Conservation (phyloP, 2,329 filamentous ascomycete genomes). For the Aspergillus aculeatus region DNA sequence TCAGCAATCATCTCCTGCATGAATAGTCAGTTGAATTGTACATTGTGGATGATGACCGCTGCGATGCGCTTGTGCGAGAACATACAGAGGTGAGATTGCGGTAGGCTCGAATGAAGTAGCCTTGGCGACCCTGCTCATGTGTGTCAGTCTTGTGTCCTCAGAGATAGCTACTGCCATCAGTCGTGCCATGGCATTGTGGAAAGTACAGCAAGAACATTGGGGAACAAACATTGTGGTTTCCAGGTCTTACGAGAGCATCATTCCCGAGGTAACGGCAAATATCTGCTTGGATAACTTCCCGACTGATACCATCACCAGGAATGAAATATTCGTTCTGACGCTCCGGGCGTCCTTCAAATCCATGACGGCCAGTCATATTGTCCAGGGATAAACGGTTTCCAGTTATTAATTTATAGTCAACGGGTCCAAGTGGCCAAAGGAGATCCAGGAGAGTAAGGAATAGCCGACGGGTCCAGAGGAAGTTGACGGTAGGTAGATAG, state of each 20-base stretch:
- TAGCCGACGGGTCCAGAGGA: conserved; percentile 20
- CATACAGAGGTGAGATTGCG: conserved; percentile 74
- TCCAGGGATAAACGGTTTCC: conserved; percentile 25
- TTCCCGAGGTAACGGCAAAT: conserved; percentile 82
- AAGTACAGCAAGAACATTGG: conserved; percentile 19
- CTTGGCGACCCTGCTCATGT: conserved; percentile 59
- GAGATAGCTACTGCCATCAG: neutral
- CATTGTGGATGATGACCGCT: neutral
- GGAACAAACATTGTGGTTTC: conserved; percentile 66
- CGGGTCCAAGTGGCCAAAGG: conserved; percentile 30
- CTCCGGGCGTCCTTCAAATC: conserved; percentile 34
- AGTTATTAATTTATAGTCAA: conserved; percentile 26
- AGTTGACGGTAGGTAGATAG: conserved; percentile 11
- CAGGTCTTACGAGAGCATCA: conserved; percentile 75
- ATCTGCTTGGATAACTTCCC: conserved; percentile 80
- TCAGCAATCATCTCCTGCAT: conserved; percentile 56
- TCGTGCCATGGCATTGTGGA: neutral
- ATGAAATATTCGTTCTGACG: conserved; percentile 76
- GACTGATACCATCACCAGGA: conserved; percentile 75
- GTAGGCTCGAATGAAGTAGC: conserved; percentile 77
- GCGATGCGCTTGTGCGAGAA: conserved; percentile 14
- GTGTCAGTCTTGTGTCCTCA: conserved; percentile 32
- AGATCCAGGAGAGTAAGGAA: conserved; percentile 18
- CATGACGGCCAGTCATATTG: conserved; percentile 42
- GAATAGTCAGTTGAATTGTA: conserved; percentile 22